Evolutionary conservation across 2,329 filamentous ascomycete species (phyloP).

Genomic region (Raffaelea ambrosiae): DNA sequence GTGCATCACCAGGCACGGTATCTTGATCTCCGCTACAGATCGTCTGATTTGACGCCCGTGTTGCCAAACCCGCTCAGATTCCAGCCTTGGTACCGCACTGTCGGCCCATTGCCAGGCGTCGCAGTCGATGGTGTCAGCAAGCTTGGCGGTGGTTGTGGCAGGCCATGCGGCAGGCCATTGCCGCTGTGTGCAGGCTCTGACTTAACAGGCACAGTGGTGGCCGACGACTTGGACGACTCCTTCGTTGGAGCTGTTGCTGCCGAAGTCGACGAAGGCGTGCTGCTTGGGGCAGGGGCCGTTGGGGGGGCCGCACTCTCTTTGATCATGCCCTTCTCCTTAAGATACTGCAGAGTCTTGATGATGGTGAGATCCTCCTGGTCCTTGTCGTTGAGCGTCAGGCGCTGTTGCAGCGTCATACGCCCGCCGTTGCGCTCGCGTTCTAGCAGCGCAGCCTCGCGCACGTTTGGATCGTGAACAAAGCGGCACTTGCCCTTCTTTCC

Average conservation of each 20-base stretch:
- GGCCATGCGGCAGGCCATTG: not conserved
- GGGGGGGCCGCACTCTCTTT: constrained; percentile 15
- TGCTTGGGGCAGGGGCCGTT: not conserved
- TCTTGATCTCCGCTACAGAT: constrained; percentile 12
- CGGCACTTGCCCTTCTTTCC: constrained; percentile 69
- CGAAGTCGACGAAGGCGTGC: not conserved
- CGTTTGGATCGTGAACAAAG: constrained; percentile 58
- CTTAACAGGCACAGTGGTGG: not conserved
- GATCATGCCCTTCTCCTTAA: constrained; percentile 51
- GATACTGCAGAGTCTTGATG: constrained; percentile 56
- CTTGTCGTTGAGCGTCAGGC: constrained; percentile 58
- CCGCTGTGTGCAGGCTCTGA: too few species aligned
- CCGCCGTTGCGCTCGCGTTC: constrained; percentile 58
- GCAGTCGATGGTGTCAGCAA: constrained; percentile 9
- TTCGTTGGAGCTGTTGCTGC: not conserved
- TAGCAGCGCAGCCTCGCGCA: constrained; percentile 53
- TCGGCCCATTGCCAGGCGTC: constrained; percentile 13
- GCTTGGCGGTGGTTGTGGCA: constrained; percentile 15
- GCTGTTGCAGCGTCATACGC: constrained; percentile 57
- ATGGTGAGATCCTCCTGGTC: constrained; percentile 60
- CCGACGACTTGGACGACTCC: not conserved
- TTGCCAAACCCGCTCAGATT: constrained; percentile 31
- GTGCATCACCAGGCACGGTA: not conserved
- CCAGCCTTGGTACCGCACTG: constrained; percentile 28
- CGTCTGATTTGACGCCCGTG: constrained; percentile 26